Percentiles rank a stretch among this genome's conserved stretches.
Evolutionary conservation across 2,329 filamentous ascomycete species (phyloP).

Genomic region (Cercospora sp.): DNA sequence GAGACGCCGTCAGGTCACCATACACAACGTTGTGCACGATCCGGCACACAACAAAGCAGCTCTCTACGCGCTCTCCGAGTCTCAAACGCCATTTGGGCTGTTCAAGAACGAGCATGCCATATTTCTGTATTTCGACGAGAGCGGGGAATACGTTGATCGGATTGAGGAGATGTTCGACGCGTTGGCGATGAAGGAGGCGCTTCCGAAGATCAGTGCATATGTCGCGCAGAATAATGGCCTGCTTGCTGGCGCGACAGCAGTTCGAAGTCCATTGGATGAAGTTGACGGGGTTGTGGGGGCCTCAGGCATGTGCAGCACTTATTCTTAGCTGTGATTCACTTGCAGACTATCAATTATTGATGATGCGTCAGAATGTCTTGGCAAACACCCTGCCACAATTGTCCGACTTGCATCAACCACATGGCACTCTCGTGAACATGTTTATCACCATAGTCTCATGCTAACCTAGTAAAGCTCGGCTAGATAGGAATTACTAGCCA

Average conservation of each 20-base stretch:
- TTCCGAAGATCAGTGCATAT: slow-evolving; percentile 1
- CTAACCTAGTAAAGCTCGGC: not conserved
- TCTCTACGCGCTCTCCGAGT: slow-evolving; percentile 1
- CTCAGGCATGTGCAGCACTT: not conserved
- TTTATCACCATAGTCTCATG: not conserved
- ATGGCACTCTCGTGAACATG: not conserved
- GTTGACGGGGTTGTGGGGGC: not conserved
- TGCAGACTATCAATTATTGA: not conserved
- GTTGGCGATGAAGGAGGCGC: not conserved
- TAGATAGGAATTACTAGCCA: not conserved
- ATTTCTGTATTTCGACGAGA: not conserved
- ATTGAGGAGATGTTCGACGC: slow-evolving; percentile 2
- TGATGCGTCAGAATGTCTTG: not conserved
- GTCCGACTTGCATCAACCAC: not conserved
- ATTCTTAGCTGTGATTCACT: not conserved
- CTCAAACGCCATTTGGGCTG: not conserved
- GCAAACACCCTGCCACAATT: not conserved
- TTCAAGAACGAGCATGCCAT: slow-evolving; percentile 5
- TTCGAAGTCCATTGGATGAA: not conserved
- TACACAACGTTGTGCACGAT: slow-evolving; percentile 9
- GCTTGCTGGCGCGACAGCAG: not conserved
- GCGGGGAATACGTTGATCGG: not conserved
- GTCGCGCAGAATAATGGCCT: not conserved
- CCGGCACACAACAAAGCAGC: slow-evolving; percentile 5
- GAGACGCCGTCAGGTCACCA: not conserved